Percentiles rank a stretch among this genome's conserved stretches.
Conservation (phyloP, 805 yeast species). For the Candida sphagnicola region DNA sequence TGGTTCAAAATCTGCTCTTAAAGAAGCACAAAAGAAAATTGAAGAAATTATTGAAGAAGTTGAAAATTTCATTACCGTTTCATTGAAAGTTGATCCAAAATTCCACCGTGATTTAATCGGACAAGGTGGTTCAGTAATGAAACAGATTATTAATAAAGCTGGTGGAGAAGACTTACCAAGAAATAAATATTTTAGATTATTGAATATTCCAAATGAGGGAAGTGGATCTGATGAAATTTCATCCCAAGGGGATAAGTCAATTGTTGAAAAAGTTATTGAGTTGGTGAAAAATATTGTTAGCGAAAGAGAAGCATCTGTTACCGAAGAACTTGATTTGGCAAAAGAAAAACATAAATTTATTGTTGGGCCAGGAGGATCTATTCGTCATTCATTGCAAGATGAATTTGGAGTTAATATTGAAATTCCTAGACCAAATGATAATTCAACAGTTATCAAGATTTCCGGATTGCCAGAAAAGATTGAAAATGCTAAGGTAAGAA, state of each 20-base stretch:
- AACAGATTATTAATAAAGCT: slow-evolving; percentile 71
- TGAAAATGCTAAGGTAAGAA: slow-evolving; percentile 57
- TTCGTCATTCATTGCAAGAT: slow-evolving; percentile 67
- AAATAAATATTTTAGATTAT: slow-evolving; percentile 47
- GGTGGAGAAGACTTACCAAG: slow-evolving; percentile 59
- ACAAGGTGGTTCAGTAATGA: slow-evolving; percentile 66
- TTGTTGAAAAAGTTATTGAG: slow-evolving; percentile 65
- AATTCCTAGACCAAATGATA: slow-evolving; percentile 60
- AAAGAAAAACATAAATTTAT: slow-evolving; percentile 70
- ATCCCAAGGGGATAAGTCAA: slow-evolving; percentile 68
- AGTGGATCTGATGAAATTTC: slow-evolving; percentile 57
- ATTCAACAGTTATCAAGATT: slow-evolving; percentile 50
- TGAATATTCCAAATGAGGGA: slow-evolving; percentile 66
- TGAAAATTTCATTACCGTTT: slow-evolving; percentile 55
- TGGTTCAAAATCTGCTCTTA: slow-evolving; percentile 75
- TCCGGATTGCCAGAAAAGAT: slow-evolving; percentile 66
- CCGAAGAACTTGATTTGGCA: slow-evolving; percentile 55
- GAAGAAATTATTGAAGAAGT: slow-evolving; percentile 59
- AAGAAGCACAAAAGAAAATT: slow-evolving; percentile 64
- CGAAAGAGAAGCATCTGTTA: slow-evolving; percentile 56
- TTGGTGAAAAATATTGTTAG: slow-evolving; percentile 61
- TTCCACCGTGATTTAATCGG: slow-evolving; percentile 78
- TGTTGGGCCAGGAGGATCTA: slow-evolving; percentile 78
- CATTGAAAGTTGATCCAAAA: slow-evolving; percentile 66
- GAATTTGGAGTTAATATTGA: slow-evolving; percentile 61